Evolutionary conservation across 495 filamentous ascomycete species (phyloP).

Genomic region (Aspergillus ostianus): DNA sequence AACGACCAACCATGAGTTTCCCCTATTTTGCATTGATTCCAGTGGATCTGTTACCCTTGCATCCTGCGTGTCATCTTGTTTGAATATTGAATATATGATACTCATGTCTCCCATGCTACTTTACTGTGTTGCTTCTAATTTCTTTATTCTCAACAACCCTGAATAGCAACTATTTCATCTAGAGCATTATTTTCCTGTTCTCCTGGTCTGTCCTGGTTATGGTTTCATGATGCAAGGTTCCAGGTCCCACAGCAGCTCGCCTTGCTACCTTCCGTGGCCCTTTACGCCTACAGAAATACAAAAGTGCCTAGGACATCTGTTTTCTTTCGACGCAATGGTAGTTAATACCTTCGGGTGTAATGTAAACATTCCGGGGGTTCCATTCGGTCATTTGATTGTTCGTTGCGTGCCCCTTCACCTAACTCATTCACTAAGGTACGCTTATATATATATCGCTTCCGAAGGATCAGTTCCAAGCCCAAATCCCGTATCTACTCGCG

Average conservation of each 20-base stretch:
- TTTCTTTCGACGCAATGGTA: too few relatives aligned
- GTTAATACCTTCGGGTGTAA: too few relatives aligned
- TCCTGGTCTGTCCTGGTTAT: neutral
- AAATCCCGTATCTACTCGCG: too few relatives aligned
- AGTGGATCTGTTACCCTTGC: conserved; percentile 3
- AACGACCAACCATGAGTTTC: conserved; percentile 28
- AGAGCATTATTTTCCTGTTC: neutral
- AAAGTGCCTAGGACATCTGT: too few relatives aligned
- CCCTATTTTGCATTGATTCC: conserved; percentile 7
- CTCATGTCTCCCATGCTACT: neutral
- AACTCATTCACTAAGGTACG: too few relatives aligned
- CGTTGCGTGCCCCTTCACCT: too few relatives aligned
- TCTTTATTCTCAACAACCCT: neutral
- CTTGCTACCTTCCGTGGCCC: neutral
- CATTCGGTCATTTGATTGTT: too few relatives aligned
- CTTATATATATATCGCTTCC: too few relatives aligned
- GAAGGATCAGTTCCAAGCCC: too few relatives aligned
- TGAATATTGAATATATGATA: conserved; percentile 6
- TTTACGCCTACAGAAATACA: neutral
- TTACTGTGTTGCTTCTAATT: neutral
- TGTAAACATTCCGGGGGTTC: too few relatives aligned
- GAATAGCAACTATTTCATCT: neutral
- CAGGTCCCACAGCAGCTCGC: too few relatives aligned
- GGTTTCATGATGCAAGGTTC: neutral
- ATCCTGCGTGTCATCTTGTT: conserved; percentile 13